A percentile compares a stretch with the other conserved stretches of the same genome.
Conservation (phyloP, 108 stramenopile species). For the Tribonema minus region DNA sequence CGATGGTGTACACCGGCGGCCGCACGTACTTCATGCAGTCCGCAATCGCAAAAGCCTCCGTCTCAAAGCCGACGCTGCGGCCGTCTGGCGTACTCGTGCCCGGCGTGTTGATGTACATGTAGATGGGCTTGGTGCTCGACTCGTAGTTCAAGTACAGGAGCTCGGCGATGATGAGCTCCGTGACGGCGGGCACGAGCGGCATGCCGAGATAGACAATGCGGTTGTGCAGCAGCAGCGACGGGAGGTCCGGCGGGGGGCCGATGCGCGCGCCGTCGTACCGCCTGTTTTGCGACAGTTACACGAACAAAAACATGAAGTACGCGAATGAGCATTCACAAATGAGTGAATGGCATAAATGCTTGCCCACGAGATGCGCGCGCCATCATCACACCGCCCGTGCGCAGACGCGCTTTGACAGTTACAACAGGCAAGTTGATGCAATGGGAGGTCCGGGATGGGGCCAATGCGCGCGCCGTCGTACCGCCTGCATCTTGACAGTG, state of each 20-base stretch:
- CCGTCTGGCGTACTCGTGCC: slow-evolving; percentile 86
- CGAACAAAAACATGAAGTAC: too few species aligned
- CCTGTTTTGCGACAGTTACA: too few species aligned
- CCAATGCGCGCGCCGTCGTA: slow-evolving; percentile 72
- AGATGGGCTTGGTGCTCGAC: slow-evolving; percentile 74
- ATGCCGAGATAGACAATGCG: slow-evolving; percentile 98
- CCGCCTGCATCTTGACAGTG: too few species aligned
- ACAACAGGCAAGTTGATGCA: slow-evolving; percentile 84
- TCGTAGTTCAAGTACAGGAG: slow-evolving; percentile 92
- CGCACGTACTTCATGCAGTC: slow-evolving; percentile 96
- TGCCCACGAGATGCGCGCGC: too few species aligned
- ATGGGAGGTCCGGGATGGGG: slow-evolving; percentile 96
- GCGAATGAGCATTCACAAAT: too few species aligned
- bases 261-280: slow-evolving; percentile 65
- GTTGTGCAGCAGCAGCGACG: slow-evolving; percentile 91
- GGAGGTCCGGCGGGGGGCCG: slow-evolving; percentile 96
- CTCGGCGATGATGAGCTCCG: slow-evolving; percentile 87
- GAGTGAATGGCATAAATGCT: too few species aligned
- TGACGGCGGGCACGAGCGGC: slow-evolving; percentile 92
- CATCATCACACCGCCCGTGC: too few species aligned
- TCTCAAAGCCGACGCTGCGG: slow-evolving; percentile 87
- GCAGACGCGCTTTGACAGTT: too few species aligned
- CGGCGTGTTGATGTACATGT: slow-evolving; percentile 94
- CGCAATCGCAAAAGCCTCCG: slow-evolving; percentile 96
- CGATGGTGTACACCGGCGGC: slow-evolving; percentile 89